Conservation (phyloP, 805 yeast species). For the baker's yeast (Saccharomyces cerevisiae) region DNA sequence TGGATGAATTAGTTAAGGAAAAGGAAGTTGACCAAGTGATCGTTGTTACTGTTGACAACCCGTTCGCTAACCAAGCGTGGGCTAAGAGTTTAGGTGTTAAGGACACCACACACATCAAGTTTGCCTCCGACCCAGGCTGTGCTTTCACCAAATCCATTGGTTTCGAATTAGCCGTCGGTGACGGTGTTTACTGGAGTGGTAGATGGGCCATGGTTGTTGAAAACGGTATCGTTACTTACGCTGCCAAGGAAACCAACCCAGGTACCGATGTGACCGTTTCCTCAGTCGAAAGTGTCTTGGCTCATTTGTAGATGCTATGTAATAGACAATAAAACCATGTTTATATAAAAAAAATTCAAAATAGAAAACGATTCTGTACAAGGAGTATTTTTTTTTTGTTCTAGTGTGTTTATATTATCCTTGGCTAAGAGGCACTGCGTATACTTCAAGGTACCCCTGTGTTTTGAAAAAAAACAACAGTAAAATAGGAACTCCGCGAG, state of each 20-base stretch:
- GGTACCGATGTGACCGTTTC: slow-evolving; percentile 33
- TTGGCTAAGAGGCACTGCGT: too few relatives aligned
- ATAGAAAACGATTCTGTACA: background rate
- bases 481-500: too few relatives aligned
- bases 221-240: slow-evolving; percentile 44
- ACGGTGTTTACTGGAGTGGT: slow-evolving; percentile 49
- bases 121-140: slow-evolving; percentile 61
- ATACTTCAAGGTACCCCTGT: too few relatives aligned
- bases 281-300: slow-evolving; percentile 29
- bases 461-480: too few relatives aligned
- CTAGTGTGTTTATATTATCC: background rate
- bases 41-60: slow-evolving; percentile 60
- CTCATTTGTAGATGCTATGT: slow-evolving; percentile 18
- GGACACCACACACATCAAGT: slow-evolving; percentile 36
- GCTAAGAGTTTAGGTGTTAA: slow-evolving; percentile 35
- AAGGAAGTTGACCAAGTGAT: slow-evolving; percentile 59
- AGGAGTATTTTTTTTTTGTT: background rate
- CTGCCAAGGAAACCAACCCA: slow-evolving; percentile 32
- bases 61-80: slow-evolving; percentile 68
- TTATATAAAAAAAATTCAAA: background rate
- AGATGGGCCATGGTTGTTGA: slow-evolving; percentile 70
- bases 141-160: slow-evolving; percentile 54
- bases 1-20: slow-evolving; percentile 39
- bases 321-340: background rate
- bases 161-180: slow-evolving; percentile 45